phyloP scores from a whole-genome alignment of 2,329 filamentous ascomycete species.

The Beauveria asiatica region DNA sequence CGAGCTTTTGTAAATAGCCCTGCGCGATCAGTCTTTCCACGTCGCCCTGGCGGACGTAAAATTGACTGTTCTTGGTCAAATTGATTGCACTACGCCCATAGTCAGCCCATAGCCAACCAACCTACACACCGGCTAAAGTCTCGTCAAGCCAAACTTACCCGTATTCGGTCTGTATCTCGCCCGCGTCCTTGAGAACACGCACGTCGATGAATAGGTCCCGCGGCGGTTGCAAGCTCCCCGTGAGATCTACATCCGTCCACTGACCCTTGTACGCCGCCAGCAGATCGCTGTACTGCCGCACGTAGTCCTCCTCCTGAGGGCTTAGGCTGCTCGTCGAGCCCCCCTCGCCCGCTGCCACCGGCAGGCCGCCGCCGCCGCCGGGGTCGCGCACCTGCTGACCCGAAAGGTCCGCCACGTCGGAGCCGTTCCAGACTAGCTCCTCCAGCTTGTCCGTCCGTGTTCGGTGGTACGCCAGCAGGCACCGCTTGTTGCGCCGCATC shows the following conservation, averaged over 20 bases:
- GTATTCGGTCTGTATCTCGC: slow-evolving; percentile 98
- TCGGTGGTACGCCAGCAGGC: slow-evolving; percentile 86
- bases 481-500: slow-evolving; percentile 94
- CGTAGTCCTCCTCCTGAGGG: slow-evolving; percentile 94
- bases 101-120: neutral
- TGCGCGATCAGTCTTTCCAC: slow-evolving; percentile 91
- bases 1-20: slow-evolving; percentile 86
- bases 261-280: slow-evolving; percentile 95
- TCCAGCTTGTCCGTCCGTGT: slow-evolving; percentile 87
- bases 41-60: slow-evolving; percentile 92
- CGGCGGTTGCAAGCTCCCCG: slow-evolving; percentile 88
- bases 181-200: slow-evolving; percentile 87
- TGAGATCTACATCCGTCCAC: slow-evolving; percentile 96
- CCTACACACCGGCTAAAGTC: no score
- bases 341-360: slow-evolving; percentile 41
- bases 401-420: slow-evolving; percentile 67
- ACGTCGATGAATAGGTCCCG: slow-evolving; percentile 95
- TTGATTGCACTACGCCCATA: slow-evolving; percentile 65
- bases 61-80: slow-evolving; percentile 95
- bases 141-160: slow-evolving; percentile 52
- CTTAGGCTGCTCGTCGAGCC: slow-evolving; percentile 67
- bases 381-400: slow-evolving; percentile 44
- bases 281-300: slow-evolving; percentile 82
- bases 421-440: slow-evolving; percentile 84
- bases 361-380: slow-evolving; percentile 25